Conservation (phyloP, 208 protist species). For the Crithidia mellificae region DNA sequence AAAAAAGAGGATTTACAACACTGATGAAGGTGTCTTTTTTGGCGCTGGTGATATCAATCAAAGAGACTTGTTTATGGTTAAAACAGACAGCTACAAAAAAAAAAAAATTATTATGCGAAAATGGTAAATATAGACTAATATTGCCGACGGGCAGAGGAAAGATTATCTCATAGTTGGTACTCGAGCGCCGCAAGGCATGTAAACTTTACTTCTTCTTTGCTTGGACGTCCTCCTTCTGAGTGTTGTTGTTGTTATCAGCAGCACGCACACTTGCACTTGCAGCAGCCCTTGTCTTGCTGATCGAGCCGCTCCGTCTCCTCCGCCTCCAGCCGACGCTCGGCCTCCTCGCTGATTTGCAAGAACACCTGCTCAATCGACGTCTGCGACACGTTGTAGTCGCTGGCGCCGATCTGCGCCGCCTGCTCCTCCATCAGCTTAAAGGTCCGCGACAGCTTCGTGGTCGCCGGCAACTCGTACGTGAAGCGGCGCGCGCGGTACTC, state of each 20-base stretch:
- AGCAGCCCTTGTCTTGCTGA: conserved; percentile 24
- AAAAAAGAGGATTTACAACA: too few species aligned
- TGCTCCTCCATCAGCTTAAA: conserved; percentile 51
- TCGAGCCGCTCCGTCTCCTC: conserved; percentile 34
- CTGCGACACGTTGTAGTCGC: conserved; percentile 79
- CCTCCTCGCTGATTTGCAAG: conserved; percentile 60
- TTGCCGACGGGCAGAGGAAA: too few species aligned
- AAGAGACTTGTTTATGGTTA: not conserved
- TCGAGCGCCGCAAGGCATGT: too few species aligned
- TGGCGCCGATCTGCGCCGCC: conserved; percentile 31
- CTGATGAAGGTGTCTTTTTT: not conserved
- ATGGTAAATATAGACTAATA: too few species aligned
- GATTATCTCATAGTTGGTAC: too few species aligned
- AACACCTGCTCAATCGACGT: conserved; percentile 86
- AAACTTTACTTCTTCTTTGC: too few species aligned
- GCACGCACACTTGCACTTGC: conserved; percentile 27
- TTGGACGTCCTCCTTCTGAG: too few species aligned
- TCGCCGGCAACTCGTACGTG: conserved; percentile 46
- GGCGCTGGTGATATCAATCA: not conserved
- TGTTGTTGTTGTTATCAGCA: not conserved
- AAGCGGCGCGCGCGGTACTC: conserved; percentile 48
- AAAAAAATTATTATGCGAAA: too few species aligned
- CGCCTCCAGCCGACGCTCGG: conserved; percentile 28
- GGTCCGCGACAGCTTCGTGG: conserved; percentile 33
- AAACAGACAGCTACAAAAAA: too few species aligned